Conservation (phyloP, 2,329 filamentous ascomycete genomes). For the Helminthosporium solani region DNA sequence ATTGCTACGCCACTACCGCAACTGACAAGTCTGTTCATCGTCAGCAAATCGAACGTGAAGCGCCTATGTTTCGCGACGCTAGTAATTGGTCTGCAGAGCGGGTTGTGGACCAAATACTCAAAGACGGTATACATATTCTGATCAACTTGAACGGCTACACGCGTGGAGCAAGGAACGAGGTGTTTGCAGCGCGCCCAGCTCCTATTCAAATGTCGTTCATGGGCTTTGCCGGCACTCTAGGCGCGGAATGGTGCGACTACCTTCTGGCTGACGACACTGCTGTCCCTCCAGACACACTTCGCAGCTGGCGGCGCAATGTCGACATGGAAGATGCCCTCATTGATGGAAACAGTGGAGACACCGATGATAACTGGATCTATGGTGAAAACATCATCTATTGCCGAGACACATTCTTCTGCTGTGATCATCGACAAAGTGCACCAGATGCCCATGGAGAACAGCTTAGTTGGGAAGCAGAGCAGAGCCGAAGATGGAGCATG, state of each 20-base stretch:
- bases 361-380: constrained; percentile 84
- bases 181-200: constrained; percentile 91
- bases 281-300: constrained; percentile 76
- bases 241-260: constrained; percentile 98
- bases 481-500: constrained; percentile 82
- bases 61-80: constrained; percentile 86
- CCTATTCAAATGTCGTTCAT: constrained; percentile 99
- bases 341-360: constrained; percentile 66
- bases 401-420: constrained; percentile 95
- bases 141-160: constrained; percentile 99
- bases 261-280: constrained; percentile 87
- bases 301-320: constrained; percentile 75
- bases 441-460: constrained; percentile 64
- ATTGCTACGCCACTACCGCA: constrained; percentile 92
- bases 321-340: constrained; percentile 67
- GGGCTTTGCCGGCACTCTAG: constrained; percentile 94
- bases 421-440: constrained; percentile 90
- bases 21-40: constrained; percentile 89
- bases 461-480: constrained; percentile 81
- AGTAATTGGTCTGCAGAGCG: constrained; percentile 83
- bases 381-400: constrained; percentile 96
- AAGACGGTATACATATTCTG: constrained; percentile 88
- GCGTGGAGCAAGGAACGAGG: constrained; percentile 91
- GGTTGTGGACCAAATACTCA: constrained; percentile 80
- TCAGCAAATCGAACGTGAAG: constrained; percentile 88